Conservation (phyloP, 2,329 filamentous ascomycete species). For the Rosellinia necatrix region DNA sequence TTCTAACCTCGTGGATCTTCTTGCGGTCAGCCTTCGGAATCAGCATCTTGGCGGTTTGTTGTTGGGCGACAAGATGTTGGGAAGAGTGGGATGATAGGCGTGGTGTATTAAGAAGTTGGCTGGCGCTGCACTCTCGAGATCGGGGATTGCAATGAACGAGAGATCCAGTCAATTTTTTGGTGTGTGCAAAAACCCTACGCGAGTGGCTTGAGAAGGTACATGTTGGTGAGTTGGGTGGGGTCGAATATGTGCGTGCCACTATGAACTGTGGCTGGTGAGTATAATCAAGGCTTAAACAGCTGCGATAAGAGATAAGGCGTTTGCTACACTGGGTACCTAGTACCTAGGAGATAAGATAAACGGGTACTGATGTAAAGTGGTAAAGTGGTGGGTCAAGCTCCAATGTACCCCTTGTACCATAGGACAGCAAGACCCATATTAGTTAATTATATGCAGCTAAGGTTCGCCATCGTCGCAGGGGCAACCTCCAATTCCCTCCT, state of each 20-base stretch:
- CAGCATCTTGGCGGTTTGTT: conserved; percentile 75
- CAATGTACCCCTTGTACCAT: no score
- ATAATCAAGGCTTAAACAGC: background rate
- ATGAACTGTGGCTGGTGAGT: conserved; percentile 29
- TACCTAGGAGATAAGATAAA: conserved; percentile 21
- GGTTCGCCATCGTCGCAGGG: no score
- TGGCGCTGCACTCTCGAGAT: conserved; percentile 29
- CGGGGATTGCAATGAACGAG: conserved; percentile 36
- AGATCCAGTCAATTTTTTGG: conserved; percentile 39
- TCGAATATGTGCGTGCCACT: conserved; percentile 2
- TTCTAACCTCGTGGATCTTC: conserved; percentile 87
- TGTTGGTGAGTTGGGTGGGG: conserved; percentile 29
- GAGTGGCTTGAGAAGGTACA: conserved; percentile 33
- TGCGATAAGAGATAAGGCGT: conserved; percentile 16
- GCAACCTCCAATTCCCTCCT: no score
- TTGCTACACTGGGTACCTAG: no score
- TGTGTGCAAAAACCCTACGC: conserved; percentile 43
- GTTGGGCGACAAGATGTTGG: conserved; percentile 53
- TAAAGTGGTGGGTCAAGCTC: no score
- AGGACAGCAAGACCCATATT: no score
- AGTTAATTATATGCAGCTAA: no score
- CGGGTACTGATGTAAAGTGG: no score
- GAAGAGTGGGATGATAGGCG: conserved; percentile 47
- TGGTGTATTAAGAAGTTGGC: conserved; percentile 33
- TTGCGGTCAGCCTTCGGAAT: conserved; percentile 99